Conservation (phyloP, 2,329 filamentous ascomycete genomes). For the Pleomassaria siparia region DNA sequence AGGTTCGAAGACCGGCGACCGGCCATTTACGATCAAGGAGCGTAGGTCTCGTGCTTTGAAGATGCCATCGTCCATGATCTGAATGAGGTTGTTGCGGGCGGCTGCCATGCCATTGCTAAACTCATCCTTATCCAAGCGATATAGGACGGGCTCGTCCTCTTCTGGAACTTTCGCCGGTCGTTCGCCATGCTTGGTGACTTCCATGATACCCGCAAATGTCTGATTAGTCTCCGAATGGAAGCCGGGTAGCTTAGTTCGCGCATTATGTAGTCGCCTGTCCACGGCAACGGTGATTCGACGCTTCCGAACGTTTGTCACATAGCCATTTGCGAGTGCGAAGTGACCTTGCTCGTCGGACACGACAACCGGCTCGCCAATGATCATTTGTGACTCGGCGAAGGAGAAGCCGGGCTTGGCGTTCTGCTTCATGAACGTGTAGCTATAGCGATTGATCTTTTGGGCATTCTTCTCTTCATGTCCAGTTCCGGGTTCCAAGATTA, state of each 20-base stretch:
- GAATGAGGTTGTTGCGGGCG: slow-evolving; percentile 89
- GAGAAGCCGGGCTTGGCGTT: slow-evolving; percentile 66
- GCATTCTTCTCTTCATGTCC: slow-evolving; percentile 68
- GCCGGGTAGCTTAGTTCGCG: slow-evolving; percentile 70
- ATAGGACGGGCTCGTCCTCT: slow-evolving; percentile 62
- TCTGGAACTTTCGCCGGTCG: slow-evolving; percentile 34
- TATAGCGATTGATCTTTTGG: slow-evolving; percentile 87
- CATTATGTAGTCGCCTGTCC: slow-evolving; percentile 85
- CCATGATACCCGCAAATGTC: slow-evolving; percentile 88
- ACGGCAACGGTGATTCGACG: slow-evolving; percentile 83
- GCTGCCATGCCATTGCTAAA: slow-evolving; percentile 98
- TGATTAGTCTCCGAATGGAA: slow-evolving; percentile 81
- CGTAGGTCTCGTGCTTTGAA: slow-evolving; percentile 73
- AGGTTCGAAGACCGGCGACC: slow-evolving; percentile 71
- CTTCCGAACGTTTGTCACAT: slow-evolving; percentile 75
- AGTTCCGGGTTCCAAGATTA: slow-evolving; percentile 79
- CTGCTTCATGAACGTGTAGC: slow-evolving; percentile 81
- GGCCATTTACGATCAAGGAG: slow-evolving; percentile 76
- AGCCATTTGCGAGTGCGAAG: slow-evolving; percentile 92
- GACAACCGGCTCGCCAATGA: slow-evolving; percentile 88
- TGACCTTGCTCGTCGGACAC: slow-evolving; percentile 94
- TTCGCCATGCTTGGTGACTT: slow-evolving; percentile 63
- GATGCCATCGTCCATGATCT: slow-evolving; percentile 80
- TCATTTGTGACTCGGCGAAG: slow-evolving; percentile 88
- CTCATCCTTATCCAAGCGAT: slow-evolving; percentile 94